phyloP scores from a whole-genome alignment of 495 filamentous ascomycete genomes.

The Rhizodiscina lignyota region DNA sequence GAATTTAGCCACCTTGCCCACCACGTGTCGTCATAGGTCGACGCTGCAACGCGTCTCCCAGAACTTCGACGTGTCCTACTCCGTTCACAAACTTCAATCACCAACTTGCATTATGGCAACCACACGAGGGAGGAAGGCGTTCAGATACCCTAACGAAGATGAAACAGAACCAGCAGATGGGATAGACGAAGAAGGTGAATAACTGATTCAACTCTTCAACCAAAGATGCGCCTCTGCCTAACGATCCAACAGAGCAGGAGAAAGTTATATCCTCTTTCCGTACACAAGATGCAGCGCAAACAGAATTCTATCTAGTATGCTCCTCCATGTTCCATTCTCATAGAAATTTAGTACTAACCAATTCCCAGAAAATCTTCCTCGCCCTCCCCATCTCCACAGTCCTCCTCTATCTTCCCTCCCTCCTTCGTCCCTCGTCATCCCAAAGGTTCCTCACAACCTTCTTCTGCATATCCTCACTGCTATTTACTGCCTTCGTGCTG shows the following conservation, averaged over 20 bases:
- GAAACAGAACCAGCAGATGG: background rate
- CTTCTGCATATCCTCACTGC: conserved; percentile 40
- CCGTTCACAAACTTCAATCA: too few relatives aligned
- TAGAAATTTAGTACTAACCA: conserved; percentile 11
- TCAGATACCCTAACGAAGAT: background rate
- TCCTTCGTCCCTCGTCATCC: conserved; percentile 21
- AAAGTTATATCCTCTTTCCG: conserved; percentile 41
- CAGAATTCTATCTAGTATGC: conserved; percentile 39
- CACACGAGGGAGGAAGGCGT: background rate
- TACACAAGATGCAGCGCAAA: conserved; percentile 37
- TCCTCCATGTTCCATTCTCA: background rate
- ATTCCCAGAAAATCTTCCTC: conserved; percentile 41
- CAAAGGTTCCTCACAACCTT: conserved; percentile 29
- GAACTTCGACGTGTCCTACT: too few relatives aligned
- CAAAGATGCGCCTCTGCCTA: too few relatives aligned
- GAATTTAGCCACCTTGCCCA: too few relatives aligned
- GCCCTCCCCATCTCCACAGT: conserved; percentile 34
- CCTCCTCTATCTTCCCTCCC: conserved; percentile 33
- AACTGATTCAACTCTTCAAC: background rate
- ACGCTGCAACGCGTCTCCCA: too few relatives aligned
- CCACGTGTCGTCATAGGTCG: too few relatives aligned
- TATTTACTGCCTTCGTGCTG: too few relatives aligned
- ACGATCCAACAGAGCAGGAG: conserved; percentile 53
- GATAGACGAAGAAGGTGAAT: background rate
- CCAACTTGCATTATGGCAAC: background rate